A percentile compares a stretch with the other conserved stretches of the same genome.
These are phyloP conservation scores for Aspergillus pseudoterreus DNA, from an alignment of 2,329 filamentous ascomycete genomes.

Conservation along the genomic window DNA sequence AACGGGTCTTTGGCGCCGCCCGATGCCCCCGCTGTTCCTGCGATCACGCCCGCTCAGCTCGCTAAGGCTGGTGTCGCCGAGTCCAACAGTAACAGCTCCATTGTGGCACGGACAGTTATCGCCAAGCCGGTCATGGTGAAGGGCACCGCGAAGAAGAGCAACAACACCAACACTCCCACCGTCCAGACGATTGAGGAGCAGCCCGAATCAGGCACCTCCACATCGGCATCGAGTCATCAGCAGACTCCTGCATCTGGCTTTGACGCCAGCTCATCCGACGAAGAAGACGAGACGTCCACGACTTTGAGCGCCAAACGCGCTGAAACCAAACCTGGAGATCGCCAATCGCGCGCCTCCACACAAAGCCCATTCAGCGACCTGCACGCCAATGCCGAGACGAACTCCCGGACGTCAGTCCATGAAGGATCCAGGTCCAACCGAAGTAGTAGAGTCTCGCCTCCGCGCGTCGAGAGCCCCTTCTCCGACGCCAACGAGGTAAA, in stretches of 20 bases:
- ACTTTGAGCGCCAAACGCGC: conserved; percentile 13
- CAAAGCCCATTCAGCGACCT: conserved; percentile 30
- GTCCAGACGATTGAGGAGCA: conserved; percentile 18
- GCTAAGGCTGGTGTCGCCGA: conserved; percentile 35
- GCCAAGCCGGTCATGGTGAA: conserved; percentile 46
- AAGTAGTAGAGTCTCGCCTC: conserved; percentile 25
- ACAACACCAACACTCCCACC: conserved; percentile 21
- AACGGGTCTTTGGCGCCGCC: conserved; percentile 22
- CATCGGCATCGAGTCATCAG: conserved; percentile 15
- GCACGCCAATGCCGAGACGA: conserved; percentile 15
- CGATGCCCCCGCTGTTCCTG: conserved; percentile 66
- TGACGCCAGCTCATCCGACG: conserved; percentile 31
- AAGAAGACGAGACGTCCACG: conserved; percentile 19
- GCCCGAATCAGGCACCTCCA: conserved; percentile 10
- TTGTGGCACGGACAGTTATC: conserved; percentile 42
- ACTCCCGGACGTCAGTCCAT: conserved; percentile 18
- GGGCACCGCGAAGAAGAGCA: conserved; percentile 29
- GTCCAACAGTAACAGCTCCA: conserved; percentile 36
- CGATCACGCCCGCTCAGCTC: conserved; percentile 55
- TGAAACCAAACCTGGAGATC: conserved; percentile 18
- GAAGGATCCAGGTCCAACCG: conserved; percentile 27
- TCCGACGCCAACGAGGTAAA: conserved; percentile 43
- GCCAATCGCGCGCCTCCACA: conserved; percentile 21
- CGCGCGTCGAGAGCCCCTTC: conserved; percentile 40
- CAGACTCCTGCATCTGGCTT: conserved; percentile 27